phyloP scores from a whole-genome alignment of 202 grass and related monocot genomes.

The Eragrostis tef region DNA sequence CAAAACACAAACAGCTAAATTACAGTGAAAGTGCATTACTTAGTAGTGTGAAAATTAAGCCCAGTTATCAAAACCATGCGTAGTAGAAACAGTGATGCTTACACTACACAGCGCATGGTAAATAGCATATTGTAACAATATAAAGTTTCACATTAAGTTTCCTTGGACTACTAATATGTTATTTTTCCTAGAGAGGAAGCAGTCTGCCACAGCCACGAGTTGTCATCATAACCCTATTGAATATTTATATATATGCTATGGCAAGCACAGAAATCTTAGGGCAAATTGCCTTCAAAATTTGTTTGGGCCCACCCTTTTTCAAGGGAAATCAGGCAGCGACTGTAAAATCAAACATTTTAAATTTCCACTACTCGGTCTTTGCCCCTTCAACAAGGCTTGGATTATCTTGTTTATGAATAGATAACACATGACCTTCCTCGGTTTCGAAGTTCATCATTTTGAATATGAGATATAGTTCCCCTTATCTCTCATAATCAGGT shows the following conservation, averaged over 20 bases:
- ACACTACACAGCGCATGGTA: slow-evolving; percentile 14
- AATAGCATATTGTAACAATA: slow-evolving; percentile 11
- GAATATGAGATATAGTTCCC: not conserved
- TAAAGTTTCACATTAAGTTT: not conserved
- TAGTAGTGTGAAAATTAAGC: slow-evolving; percentile 12
- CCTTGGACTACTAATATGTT: not conserved
- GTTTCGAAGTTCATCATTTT: not conserved
- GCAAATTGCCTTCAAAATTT: not conserved
- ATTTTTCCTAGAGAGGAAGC: not conserved
- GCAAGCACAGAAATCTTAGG: not conserved
- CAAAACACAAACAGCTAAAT: slow-evolving; percentile 42
- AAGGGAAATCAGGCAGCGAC: not conserved
- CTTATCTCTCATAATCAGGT: not conserved
- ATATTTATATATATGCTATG: not conserved
- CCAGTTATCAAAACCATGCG: slow-evolving; percentile 7
- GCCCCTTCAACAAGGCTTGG: not conserved
- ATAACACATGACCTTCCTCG: not conserved
- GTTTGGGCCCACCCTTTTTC: not conserved
- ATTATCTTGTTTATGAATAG: not conserved
- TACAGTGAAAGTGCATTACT: slow-evolving; percentile 14
- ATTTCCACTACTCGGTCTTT: not conserved
- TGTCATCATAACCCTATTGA: not conserved
- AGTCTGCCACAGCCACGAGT: not conserved
- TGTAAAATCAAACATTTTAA: not conserved
- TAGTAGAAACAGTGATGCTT: slow-evolving; percentile 2